A percentile compares a stretch with the other conserved stretches of the same genome.
phyloP scores from a whole-genome alignment of 441 rosid genomes.

The Populus trichocarpa region DNA sequence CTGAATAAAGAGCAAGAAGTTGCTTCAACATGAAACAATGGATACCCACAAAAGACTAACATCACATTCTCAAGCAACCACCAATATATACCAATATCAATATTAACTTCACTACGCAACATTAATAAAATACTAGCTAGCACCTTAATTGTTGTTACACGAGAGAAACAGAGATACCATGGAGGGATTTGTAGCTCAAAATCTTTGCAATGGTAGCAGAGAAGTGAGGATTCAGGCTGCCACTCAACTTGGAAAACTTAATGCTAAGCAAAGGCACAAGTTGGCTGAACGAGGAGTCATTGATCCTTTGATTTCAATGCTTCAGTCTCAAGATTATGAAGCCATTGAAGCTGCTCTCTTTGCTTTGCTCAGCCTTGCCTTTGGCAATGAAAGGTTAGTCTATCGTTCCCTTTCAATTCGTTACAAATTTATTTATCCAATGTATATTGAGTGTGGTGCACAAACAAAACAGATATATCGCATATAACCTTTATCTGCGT shows the following conservation, averaged over 20 bases:
- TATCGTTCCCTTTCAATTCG: background rate
- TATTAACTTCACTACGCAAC: background rate
- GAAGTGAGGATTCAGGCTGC: slow-evolving; percentile 63
- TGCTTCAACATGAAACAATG: slow-evolving; percentile 81
- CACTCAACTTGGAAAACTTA: slow-evolving; percentile 42
- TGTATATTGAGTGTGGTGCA: too few relatives aligned
- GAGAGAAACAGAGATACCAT: slow-evolving; percentile 16
- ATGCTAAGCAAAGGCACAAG: slow-evolving; percentile 51
- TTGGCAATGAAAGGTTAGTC: slow-evolving; percentile 80
- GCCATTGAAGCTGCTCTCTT: slow-evolving; percentile 66
- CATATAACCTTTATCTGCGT: too few relatives aligned
- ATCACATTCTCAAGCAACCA: slow-evolving; percentile 62
- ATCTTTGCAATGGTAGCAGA: slow-evolving; percentile 48
- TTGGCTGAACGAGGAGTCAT: slow-evolving; percentile 64
- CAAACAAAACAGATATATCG: too few relatives aligned
- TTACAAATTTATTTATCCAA: too few relatives aligned
- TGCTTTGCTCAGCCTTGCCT: slow-evolving; percentile 75
- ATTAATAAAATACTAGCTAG: background rate
- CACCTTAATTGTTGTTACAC: background rate
- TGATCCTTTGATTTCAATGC: slow-evolving; percentile 64
- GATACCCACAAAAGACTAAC: slow-evolving; percentile 58
- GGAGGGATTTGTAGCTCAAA: slow-evolving; percentile 55
- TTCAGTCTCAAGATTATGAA: slow-evolving; percentile 53
- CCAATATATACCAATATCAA: slow-evolving; percentile 20
- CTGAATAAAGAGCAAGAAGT: slow-evolving; percentile 26